phyloP scores from a whole-genome alignment of 176 grass and related monocot species.

The Musa schizocarpa region DNA sequence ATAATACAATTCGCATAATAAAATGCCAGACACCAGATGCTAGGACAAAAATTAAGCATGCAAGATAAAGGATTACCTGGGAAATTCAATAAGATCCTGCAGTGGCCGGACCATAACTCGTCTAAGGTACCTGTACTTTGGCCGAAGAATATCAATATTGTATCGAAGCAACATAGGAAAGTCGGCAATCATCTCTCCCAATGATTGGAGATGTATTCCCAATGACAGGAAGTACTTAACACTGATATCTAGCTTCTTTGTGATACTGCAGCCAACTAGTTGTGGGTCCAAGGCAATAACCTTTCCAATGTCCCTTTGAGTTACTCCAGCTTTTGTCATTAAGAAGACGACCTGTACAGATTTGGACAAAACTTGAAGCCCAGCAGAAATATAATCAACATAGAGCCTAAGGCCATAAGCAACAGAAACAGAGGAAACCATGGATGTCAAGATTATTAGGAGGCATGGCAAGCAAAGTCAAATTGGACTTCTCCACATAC shows the following conservation, averaged over 20 bases:
- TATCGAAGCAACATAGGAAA: conserved; percentile 89
- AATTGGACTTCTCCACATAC: neutral
- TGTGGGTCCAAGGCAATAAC: conserved; percentile 87
- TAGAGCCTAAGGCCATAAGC: neutral
- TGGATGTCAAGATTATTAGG: no score
- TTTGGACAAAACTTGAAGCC: neutral
- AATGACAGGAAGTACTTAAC: conserved; percentile 84
- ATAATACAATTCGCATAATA: neutral
- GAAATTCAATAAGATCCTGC: conserved; percentile 79
- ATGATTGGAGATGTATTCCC: conserved; percentile 54
- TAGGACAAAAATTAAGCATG: neutral
- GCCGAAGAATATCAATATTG: conserved; percentile 57
- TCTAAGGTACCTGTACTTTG: conserved; percentile 84
- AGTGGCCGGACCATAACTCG: conserved; percentile 90
- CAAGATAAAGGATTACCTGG: conserved; percentile 33
- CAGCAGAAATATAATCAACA: conserved; percentile 3
- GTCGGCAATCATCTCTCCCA: conserved; percentile 74
- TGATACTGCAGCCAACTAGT: conserved; percentile 83
- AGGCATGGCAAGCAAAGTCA: neutral
- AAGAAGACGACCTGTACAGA: conserved; percentile 60
- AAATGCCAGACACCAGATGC: neutral
- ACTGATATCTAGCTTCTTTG: conserved; percentile 66
- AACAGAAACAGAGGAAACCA: neutral
- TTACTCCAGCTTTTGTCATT: conserved; percentile 70
- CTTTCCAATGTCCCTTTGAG: conserved; percentile 68